These are phyloP conservation scores for Saturnispora galanensis DNA, from an alignment of 805 yeast species.

Conservation along the genomic window DNA sequence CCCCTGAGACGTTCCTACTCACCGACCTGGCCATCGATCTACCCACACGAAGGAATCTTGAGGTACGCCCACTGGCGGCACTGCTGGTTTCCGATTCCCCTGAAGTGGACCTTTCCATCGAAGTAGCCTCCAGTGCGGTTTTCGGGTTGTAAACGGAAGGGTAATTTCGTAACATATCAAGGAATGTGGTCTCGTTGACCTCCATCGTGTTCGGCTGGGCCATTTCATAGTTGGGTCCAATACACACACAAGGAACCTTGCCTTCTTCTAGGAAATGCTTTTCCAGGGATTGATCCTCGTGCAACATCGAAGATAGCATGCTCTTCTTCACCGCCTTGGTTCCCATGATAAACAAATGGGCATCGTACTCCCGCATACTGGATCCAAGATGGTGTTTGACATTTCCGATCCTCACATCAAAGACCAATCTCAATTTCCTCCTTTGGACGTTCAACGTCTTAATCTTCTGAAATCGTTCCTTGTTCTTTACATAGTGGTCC, in stretches of 20 bases:
- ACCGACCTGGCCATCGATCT: conserved; percentile 11
- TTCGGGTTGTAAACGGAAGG: conserved; percentile 14
- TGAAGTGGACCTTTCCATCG: conserved; percentile 10
- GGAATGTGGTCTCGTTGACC: conserved; percentile 4
- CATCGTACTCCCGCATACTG: conserved; percentile 36
- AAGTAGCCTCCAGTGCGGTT: not conserved
- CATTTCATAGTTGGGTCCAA: too few species aligned
- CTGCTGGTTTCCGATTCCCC: not conserved
- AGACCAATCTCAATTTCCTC: conserved; percentile 32
- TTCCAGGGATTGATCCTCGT: conserved; percentile 35
- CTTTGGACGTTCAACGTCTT: conserved; percentile 26
- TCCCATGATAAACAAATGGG: conserved; percentile 36
- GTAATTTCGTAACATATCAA: conserved; percentile 9
- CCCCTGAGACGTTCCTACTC: conserved; percentile 2
- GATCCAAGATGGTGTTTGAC: conserved; percentile 31
- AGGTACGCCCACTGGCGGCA: conserved; percentile 7
- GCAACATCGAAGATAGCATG: conserved; percentile 29
- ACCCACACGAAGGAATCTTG: conserved; percentile 20
- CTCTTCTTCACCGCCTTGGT: conserved; percentile 29
- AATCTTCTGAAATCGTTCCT: conserved; percentile 24
- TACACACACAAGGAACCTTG: conserved; percentile 32
- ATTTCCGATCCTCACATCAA: conserved; percentile 37
- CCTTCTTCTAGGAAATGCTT: conserved; percentile 39
- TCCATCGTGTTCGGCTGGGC: not conserved
- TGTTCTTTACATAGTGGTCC: conserved; percentile 28